A percentile compares a stretch with the other conserved stretches of the same genome.
Evolutionary conservation across 2,329 filamentous ascomycete species (phyloP).

Genomic region (Clarireedia sp.): DNA sequence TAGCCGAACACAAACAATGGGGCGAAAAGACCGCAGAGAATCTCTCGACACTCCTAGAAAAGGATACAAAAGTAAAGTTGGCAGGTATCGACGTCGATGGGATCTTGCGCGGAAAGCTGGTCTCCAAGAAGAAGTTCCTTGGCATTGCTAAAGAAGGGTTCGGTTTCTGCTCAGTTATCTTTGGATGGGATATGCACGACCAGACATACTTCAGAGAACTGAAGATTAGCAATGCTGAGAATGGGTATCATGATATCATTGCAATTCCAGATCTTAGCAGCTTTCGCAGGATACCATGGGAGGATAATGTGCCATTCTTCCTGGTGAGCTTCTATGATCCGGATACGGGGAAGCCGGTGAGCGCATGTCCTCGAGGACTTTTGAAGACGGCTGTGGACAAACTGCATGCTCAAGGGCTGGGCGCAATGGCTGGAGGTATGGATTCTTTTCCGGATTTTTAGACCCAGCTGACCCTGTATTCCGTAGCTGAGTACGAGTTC

Average conservation of each 20-base stretch:
- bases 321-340: conserved; percentile 78
- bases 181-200: conserved; percentile 97
- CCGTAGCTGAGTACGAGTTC: conserved; percentile 84
- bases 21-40: conserved; percentile 50
- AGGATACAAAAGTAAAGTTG: conserved; percentile 77
- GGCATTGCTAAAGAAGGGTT: conserved; percentile 75
- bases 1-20: conserved; percentile 6
- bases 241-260: conserved; percentile 80
- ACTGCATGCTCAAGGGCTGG: conserved; percentile 59
- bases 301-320: conserved; percentile 79
- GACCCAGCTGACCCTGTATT: background rate
- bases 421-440: conserved; percentile 83
- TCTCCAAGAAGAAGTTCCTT: conserved; percentile 89
- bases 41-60: conserved; percentile 56
- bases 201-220: conserved; percentile 81
- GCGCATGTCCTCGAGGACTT: conserved; percentile 71
- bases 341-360: conserved; percentile 62
- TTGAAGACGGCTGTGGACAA: conserved; percentile 61
- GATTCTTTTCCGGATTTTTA: conserved; percentile 12
- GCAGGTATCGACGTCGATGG: conserved; percentile 84
- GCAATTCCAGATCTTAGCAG: conserved; percentile 71
- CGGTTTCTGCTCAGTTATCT: conserved; percentile 89
- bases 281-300: conserved; percentile 85
- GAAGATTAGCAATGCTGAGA: conserved; percentile 80
- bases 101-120: conserved; percentile 77